phyloP scores from a whole-genome alignment of 2,329 filamentous ascomycete species.

The Aspergillus fijiensis region DNA sequence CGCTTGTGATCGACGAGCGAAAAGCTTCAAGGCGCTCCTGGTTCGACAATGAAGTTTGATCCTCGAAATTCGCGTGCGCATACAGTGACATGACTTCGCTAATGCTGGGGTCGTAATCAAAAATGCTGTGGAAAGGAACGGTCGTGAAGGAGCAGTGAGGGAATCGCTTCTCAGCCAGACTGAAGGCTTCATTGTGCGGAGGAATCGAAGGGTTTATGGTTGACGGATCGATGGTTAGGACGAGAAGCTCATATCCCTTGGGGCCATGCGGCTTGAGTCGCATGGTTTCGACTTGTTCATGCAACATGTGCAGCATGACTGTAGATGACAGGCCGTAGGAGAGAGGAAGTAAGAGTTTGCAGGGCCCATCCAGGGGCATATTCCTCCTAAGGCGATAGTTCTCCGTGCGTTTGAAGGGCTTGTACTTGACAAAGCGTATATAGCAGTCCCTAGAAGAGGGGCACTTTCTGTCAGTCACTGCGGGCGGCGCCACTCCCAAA shows the following conservation, averaged over 20 bases:
- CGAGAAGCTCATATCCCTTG: constrained; percentile 64
- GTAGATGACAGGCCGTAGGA: constrained; percentile 82
- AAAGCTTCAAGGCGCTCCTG: constrained; percentile 54
- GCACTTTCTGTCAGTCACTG: neutral
- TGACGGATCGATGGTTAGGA: constrained; percentile 45
- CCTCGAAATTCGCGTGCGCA: constrained; percentile 25
- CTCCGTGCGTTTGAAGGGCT: constrained; percentile 76
- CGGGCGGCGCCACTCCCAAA: neutral
- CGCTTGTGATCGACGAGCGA: constrained; percentile 64
- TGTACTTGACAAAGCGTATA: constrained; percentile 71
- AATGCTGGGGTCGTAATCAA: constrained; percentile 45
- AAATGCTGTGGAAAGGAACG: constrained; percentile 63
- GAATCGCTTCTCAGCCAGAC: constrained; percentile 58
- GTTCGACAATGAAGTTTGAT: constrained; percentile 32
- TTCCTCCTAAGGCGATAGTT: constrained; percentile 54
- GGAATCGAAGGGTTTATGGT: constrained; percentile 22
- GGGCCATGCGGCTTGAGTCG: constrained; percentile 60
- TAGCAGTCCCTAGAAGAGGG: constrained; percentile 65
- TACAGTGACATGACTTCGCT: constrained; percentile 34
- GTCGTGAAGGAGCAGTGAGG: constrained; percentile 64
- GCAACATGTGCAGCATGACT: constrained; percentile 72
- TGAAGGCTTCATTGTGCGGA: constrained; percentile 35
- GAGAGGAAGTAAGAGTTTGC: constrained; percentile 70
- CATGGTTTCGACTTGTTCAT: constrained; percentile 67
- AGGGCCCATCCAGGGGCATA: constrained; percentile 42